These are phyloP conservation scores for Graphilbum ipis-grandicollis DNA, from an alignment of 2,329 filamentous ascomycete species.

Conservation along the genomic window DNA sequence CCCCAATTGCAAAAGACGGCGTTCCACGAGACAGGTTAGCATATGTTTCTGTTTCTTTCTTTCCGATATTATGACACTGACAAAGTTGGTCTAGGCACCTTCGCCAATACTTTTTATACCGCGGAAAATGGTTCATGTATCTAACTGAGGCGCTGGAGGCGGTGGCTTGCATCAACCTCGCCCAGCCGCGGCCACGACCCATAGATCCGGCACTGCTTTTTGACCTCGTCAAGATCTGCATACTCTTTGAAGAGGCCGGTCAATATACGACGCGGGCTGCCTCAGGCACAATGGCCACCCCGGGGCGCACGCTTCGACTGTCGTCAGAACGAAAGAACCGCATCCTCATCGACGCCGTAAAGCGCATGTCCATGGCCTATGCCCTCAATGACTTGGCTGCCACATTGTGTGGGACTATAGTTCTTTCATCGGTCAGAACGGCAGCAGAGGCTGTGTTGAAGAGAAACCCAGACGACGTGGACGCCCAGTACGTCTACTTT, in stretches of 20 bases:
- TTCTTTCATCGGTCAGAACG: too few species aligned
- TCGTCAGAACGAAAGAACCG: too few species aligned
- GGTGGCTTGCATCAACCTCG: constrained; percentile 65
- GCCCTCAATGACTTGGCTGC: too few species aligned
- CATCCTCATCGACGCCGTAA: too few species aligned
- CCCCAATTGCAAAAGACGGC: too few species aligned
- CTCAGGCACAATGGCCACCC: constrained; percentile 46
- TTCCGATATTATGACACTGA: too few species aligned
- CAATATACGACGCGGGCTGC: constrained; percentile 62
- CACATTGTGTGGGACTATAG: too few species aligned
- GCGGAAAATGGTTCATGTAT: constrained; percentile 72
- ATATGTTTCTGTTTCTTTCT: too few species aligned
- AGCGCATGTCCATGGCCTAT: too few species aligned
- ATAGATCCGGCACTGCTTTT: constrained; percentile 70
- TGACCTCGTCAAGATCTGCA: constrained; percentile 68
- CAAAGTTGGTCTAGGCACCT: too few species aligned
- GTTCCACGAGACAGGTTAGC: too few species aligned
- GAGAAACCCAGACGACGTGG: constrained; percentile 44
- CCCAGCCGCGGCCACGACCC: constrained; percentile 55
- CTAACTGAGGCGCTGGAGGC: constrained; percentile 62
- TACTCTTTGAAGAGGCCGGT: constrained; percentile 64
- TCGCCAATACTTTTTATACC: too few species aligned
- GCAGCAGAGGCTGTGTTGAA: constrained; percentile 36
- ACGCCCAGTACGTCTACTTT: constrained; percentile 81
- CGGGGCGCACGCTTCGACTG: background rate